Evolutionary conservation across 441 rosid genomes (phyloP), one percentile per base, ranked within the genome.

Genomic region (Bocquillonia castaneifolia): DNA sequence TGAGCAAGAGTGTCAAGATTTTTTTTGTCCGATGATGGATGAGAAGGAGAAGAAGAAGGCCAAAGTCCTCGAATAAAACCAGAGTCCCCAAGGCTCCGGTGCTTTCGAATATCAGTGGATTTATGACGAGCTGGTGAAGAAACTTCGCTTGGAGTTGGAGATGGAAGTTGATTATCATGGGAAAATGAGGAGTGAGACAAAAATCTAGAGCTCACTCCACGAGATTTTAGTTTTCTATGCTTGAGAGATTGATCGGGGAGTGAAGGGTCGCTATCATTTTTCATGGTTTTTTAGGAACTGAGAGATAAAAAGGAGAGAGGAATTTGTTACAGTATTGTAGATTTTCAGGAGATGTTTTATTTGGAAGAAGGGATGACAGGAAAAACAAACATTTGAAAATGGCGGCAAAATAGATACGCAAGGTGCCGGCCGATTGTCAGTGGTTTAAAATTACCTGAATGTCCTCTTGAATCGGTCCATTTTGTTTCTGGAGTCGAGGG

Each of bases 131-230:
- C 63, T 10, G 86, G 91, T 28, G 89, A 80, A 2, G 71, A 66
- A 68, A 59, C 59, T 68, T 74, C 77, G 63, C 22, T 74, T 7
- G 80, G 79, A 45, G 84, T 74, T 12, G 82, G 81, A 39, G 85
- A 74, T 0, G 31, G 67, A 74, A 40, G 64, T 36, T 73, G 71
- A 39, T 69, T 57, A 10, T 75, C 78, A 8, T 72, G 75, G 26
- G 82, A 69, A 39, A 82, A 74, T 45, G 81, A 58, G 22, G 86
- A 71, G 1, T 82, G 82, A 12, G 89, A 82, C 50, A 89, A 85
- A 69, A 80, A 91, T 58, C 89, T 82, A 2, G 96, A 92, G 69
- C 87, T 75, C 13, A 89, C 86, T 76, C 79, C 85, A 1, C 92
- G 84, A 51, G 86, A 79, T 74, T 80, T 89, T 26, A 76, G 74